Base-by-base conservation (phyloP, 192 early-diverging fungal species). In the Kickxella alabastrina region DNA sequence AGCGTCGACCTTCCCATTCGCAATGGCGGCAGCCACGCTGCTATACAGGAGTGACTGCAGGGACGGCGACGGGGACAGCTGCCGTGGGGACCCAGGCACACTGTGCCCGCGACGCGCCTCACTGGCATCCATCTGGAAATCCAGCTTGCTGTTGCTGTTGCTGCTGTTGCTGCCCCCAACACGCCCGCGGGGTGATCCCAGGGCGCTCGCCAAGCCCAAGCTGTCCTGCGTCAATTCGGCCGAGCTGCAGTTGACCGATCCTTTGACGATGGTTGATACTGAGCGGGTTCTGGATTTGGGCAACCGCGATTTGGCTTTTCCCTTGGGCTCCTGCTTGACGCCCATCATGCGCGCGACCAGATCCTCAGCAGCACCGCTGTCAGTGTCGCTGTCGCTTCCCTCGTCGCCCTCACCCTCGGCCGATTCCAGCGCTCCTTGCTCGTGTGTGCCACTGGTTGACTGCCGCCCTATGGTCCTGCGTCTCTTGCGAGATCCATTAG, bases 41-140 rank as follows among this genome's bases (percentile, higher is more conserved):
- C 35, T 27, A 12, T 53, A 45, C 35, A 55, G 25, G 10, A 43
- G n/a, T 28, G 52, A 15, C 19, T 62, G 59, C 35, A 70, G 37
- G 31, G 65, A 42, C 38, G 54, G 53, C 10, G 52, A 40, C 42
- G 65, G 57, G 52, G 65, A 59, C 8, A 51, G 54, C 35, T 59
- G 51, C 36, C 45, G 42, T 2, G 70, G 70, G 29, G 69, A 73
- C 17, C 69, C 69, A 9, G 69, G 69, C 43, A 15, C 58, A 42
- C 69, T 73, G 40, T 54, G 59, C 3, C 62, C 69, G 22, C 69
- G 44, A 2, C 44, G 44, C 10, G 51, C 52, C 34, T 56, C 25
- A 15, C 43, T 40, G 21, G 9, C 15, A 22, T 25, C 0, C 24
- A 18, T 42, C 51, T 8, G 6, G 43, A 19, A 12, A 24, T 13